Percentiles rank a stretch among this genome's conserved stretches.
phyloP scores from a whole-genome alignment of 306 rosid genomes.

The Malus sylvestris region DNA sequence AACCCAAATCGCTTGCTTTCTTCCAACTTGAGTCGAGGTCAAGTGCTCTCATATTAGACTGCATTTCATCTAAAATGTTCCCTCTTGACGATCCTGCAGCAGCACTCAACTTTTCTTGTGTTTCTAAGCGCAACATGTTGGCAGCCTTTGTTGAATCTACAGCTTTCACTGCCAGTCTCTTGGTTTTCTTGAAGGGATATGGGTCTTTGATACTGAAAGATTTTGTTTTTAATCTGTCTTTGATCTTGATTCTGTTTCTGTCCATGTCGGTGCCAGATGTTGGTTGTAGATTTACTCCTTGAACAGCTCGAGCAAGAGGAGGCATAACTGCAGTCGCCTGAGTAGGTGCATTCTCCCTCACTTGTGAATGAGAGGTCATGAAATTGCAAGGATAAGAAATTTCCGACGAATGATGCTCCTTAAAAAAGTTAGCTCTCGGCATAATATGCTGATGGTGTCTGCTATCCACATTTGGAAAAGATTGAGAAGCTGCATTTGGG shows the following conservation, averaged over 20 bases:
- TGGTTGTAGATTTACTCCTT: constrained; percentile 22
- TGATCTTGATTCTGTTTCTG: constrained; percentile 29
- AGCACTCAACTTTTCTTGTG: constrained; percentile 33
- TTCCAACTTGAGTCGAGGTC: constrained; percentile 33
- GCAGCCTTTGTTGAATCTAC: constrained; percentile 39
- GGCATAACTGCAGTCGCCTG: constrained; percentile 39
- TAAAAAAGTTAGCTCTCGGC: constrained; percentile 34
- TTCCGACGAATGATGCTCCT: constrained; percentile 35
- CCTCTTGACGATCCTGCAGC: constrained; percentile 27
- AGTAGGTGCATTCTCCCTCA: constrained; percentile 23
- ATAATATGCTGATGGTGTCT: constrained; percentile 39
- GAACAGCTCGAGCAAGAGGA: constrained; percentile 29
- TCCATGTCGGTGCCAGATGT: constrained; percentile 26
- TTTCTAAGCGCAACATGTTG: constrained; percentile 30
- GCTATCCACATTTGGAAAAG: constrained; percentile 22
- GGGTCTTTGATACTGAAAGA: constrained; percentile 35
- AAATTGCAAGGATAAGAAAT: constrained; percentile 36
- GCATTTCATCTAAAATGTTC: constrained; percentile 27
- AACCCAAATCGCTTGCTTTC: constrained; percentile 22
- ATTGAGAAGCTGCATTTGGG: constrained; percentile 34
- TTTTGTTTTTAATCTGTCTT: constrained; percentile 47
- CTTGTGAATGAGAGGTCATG: constrained; percentile 34
- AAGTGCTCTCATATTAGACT: constrained; percentile 18
- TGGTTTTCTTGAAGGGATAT: constrained; percentile 39
- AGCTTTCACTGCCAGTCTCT: constrained; percentile 37